Evolutionary conservation across 1,139 yeast genomes (phyloP).

Genomic region (Hansenula lynferdii): DNA sequence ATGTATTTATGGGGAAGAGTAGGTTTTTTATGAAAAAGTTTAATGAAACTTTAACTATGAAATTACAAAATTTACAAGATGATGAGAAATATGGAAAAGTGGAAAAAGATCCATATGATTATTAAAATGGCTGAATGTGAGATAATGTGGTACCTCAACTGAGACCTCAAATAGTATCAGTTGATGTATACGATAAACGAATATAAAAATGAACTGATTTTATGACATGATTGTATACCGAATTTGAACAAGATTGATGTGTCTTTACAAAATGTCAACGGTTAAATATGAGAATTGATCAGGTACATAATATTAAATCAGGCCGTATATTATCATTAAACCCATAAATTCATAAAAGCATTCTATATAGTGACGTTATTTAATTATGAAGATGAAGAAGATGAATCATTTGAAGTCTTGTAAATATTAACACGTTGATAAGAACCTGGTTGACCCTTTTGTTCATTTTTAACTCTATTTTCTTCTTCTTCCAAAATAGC

Average conservation of each 20-base stretch:
- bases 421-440: conserved; percentile 22
- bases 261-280: no score
- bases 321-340: no score
- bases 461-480: conserved; percentile 10
- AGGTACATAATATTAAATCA: no score
- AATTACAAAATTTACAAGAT: conserved; percentile 2
- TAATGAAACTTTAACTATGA: conserved; percentile 24
- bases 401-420: conserved; percentile 3
- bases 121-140: no score
- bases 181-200: background rate
- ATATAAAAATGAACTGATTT: no score
- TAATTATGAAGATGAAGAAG: background rate
- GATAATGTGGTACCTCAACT: no score
- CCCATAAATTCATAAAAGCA: conserved; percentile 1
- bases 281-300: no score
- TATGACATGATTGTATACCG: no score
- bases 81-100: no score
- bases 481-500: conserved; percentile 35
- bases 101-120: no score
- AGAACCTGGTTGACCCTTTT: conserved; percentile 1
- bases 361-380: background rate
- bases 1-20: conserved; percentile 37
- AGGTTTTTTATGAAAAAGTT: conserved; percentile 30
- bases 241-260: no score
- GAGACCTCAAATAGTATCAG: background rate